Base-by-base conservation (phyloP, 306 rosid genomes). In the Prunus campanulata region DNA sequence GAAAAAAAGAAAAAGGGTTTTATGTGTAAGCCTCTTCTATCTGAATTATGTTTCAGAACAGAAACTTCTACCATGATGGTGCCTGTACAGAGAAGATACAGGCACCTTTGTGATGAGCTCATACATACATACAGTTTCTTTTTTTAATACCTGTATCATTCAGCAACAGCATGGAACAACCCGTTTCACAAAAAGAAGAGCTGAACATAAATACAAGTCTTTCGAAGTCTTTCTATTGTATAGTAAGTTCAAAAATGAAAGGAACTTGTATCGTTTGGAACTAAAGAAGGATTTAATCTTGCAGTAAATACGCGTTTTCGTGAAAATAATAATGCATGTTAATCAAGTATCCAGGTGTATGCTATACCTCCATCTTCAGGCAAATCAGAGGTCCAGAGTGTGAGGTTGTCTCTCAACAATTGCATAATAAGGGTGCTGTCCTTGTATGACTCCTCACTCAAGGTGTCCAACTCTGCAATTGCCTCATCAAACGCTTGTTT, bases 401-500 rank as follows among this genome's bases (percentile, higher is more conserved):
- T 94, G 74, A 94, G 91, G 84, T 94, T 94, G 86, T 94, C 98
- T 90, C 98, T 94, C 90, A 94, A 85, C 86, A 94, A 79, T 84
- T 94, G 98, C 98, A 94, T 94, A 75, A 94, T 94, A 85, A 91
- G 89, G 83, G 98, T 94, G 87, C 98, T 94, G 78, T 94, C 98
- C 87, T 94, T 94, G 88, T 94, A 91, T 52, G 98, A 94, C 85
- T 94, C 98, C 84, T 94, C 98, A 82, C 98, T 94, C 91, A 94
- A 81, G 71, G 98, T 90, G 81, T 94, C 98, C 91, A 94, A 89
- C 86, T 94, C 98, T 0, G 98, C 97, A 80, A 94, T 94, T 68
- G 98, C 98, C 89, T 94, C 98, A 69, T 94, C 98, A 32, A 94
- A 94, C 35, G 98, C 98, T 84, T 94, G 98, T 83, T 94, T 94